Evolutionary conservation across 2,329 filamentous ascomycete species (phyloP).

Genomic region (Sordariomycetes sp.): DNA sequence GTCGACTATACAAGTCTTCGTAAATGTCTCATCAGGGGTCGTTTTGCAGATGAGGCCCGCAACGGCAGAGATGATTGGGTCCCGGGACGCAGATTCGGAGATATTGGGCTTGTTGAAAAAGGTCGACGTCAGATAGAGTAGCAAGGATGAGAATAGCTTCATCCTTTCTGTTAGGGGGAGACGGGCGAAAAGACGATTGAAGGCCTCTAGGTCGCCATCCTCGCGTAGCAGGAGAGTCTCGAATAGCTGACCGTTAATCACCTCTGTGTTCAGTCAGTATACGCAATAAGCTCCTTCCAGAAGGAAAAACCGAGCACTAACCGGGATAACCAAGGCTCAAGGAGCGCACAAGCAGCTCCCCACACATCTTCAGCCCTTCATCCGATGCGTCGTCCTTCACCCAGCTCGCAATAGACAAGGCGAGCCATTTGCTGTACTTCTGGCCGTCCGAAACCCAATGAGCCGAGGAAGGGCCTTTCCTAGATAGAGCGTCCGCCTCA

Average conservation of each 20-base stretch:
- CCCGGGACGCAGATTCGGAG: slow-evolving; percentile 10
- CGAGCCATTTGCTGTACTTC: slow-evolving; percentile 60
- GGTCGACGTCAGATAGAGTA: slow-evolving; percentile 28
- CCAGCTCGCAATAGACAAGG: slow-evolving; percentile 42
- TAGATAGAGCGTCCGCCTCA: slow-evolving; percentile 28
- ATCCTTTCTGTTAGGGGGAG: slow-evolving; percentile 8
- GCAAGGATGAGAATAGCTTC: slow-evolving; percentile 14
- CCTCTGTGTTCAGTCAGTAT: slow-evolving; percentile 1
- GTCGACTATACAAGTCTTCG: slow-evolving; percentile 34
- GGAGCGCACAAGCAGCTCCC: slow-evolving; percentile 40
- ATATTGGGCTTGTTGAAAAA: slow-evolving; percentile 23
- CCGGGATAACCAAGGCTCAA: slow-evolving; percentile 63
- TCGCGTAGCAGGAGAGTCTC: slow-evolving; percentile 21
- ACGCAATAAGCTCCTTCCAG: neutral
- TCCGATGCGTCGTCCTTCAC: slow-evolving; percentile 16
- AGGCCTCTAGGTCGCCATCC: slow-evolving; percentile 10
- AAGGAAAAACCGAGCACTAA: slow-evolving; percentile 22
- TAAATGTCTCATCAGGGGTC: slow-evolving; percentile 27
- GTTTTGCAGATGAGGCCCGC: slow-evolving; percentile 41
- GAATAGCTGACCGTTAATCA: slow-evolving; percentile 12
- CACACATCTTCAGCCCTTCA: slow-evolving; percentile 25
- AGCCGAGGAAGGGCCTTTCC: slow-evolving; percentile 8
- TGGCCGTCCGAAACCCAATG: slow-evolving; percentile 53
- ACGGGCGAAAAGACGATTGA: slow-evolving; percentile 12
- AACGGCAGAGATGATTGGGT: slow-evolving; percentile 34